phyloP scores from a whole-genome alignment of 306 rosid species.

The Sicyos edulis region DNA sequence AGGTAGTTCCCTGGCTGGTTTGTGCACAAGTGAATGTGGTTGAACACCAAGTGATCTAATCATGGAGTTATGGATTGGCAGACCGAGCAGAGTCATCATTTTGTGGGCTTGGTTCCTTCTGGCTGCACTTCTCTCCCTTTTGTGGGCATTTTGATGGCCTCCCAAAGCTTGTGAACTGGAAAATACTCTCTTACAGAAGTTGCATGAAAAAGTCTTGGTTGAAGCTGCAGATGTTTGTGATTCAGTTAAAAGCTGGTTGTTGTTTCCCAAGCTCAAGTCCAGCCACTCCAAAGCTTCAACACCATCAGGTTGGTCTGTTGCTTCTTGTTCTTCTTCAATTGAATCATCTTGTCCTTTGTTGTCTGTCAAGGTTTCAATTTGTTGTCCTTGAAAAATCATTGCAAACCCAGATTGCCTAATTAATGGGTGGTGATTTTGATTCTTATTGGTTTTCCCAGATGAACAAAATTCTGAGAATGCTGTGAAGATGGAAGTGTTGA shows the following conservation, averaged over 20 bases:
- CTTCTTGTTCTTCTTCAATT: constrained; percentile 30
- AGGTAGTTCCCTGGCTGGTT: constrained; percentile 53
- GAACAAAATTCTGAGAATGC: too few relatives aligned
- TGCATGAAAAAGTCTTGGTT: constrained; percentile 72
- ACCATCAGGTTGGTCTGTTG: constrained; percentile 28
- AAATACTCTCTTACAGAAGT: constrained; percentile 93
- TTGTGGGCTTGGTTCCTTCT: constrained; percentile 77
- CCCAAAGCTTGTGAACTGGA: constrained; percentile 92
- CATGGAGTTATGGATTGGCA: constrained; percentile 37
- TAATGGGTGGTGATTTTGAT: constrained; percentile 17
- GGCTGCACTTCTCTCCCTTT: constrained; percentile 89
- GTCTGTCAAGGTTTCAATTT: constrained; percentile 21
- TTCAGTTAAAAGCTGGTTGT: constrained; percentile 37
- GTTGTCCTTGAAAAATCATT: constrained; percentile 21
- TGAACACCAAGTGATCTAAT: constrained; percentile 63
- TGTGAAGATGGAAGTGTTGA: constrained; percentile 14
- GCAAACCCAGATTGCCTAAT: constrained; percentile 25
- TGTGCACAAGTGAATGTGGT: constrained; percentile 74
- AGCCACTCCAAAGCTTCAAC: constrained; percentile 57
- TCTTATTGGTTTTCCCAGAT: background rate
- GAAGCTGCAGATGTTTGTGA: constrained; percentile 36
- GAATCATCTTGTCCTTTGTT: constrained; percentile 28
- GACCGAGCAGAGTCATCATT: constrained; percentile 58
- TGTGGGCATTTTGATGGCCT: constrained; percentile 95
- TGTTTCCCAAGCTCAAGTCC: constrained; percentile 63